Base-by-base conservation (phyloP, 2,329 filamentous ascomycete species). In the Diaporthe sp. region DNA sequence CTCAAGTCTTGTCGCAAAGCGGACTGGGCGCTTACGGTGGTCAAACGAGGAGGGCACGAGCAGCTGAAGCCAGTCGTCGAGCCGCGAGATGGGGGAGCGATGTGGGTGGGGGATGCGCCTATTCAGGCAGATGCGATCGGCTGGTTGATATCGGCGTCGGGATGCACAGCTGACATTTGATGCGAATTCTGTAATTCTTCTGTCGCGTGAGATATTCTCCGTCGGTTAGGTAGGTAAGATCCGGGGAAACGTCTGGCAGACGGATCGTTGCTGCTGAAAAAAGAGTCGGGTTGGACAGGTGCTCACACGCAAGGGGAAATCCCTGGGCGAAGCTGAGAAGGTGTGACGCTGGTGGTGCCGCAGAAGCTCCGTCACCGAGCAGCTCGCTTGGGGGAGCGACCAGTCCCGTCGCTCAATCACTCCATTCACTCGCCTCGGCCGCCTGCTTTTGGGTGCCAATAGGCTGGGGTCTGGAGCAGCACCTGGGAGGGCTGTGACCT, bases 291-390 rank as follows among this genome's bases (percentile, higher is more conserved):
- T 54, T 54, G 47, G 64, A 40, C 64, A 68, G 17, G 47, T 33
- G 47, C 64, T 68, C 64, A 45, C 40, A 19, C n/a, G n/a, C 61
- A 68, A 68, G 64, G 64, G 64, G 64, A 54, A 40, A 68, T 68
- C 64, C 61, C 64, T 68, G 47, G 47, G 64, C 64, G n/a, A 54
- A 54, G 64, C 64, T 54, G 64, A 68, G 64, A 68, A 68, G 64
- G 64, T 67, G 64, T 68, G 64, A 68, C 64, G 47, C 64, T 54
- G 47, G 64, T 30, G 3, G 45, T 54, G 47, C 64, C 64, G 47
- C 64, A 67, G 64, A 67, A 54, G 64, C 64, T 67, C 64, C 64
- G 64, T 68, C 64, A 68, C 64, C 64, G 47, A 68, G 40, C 60
- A 66, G 47, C 64, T 68, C 64, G 64, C 50, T 68, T 68, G 64